Base-by-base conservation (phyloP, 192 early-diverging fungal genomes). In the Umbelopsis ramanniana region DNA sequence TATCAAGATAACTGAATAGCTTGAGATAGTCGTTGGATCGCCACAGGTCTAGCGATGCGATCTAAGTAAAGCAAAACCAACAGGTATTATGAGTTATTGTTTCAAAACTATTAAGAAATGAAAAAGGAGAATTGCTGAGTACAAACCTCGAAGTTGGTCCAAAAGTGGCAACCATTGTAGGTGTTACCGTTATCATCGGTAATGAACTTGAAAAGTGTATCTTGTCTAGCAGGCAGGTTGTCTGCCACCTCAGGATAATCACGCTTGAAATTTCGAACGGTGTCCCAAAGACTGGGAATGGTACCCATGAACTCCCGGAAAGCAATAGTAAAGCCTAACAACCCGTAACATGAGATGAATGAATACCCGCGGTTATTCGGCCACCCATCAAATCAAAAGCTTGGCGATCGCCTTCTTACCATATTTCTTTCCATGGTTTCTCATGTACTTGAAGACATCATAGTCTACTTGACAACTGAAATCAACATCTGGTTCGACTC, bases 61-160 rank as follows among this genome's bases (percentile, higher is more conserved):
- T 81, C 40, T 46, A 57, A 12, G 40, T 50, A 48, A 14, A 12
- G 47, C 4, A 19, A n/a, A n/a, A n/a, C n/a, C 46, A 46, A 46
- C 46, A 46, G 1, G 46, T 46, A 15, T 1, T 10, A 4, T 46
- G 12, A 10, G 46, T 29, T 29, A 29, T 29, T 29, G 29, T 29
- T 29, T 1, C 3, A 29, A 29, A 29, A 29, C 29, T 3, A n/a
- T n/a, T n/a, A n/a, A 40, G 38, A 40, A 3, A 40, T 6, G 40
- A 43, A 43, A 43, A 43, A 7, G 40, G 11, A 12, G 6, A 43
- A 11, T 43, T 43, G 40, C 40, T 43, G 40, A 43, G 33, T 19
- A 37, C 78, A 89, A 37, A 94, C 91, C 81, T 96, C 93, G 78
- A 96, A 95, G 75, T 95, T 96, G 63, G 90, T 89, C 95, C 95